Percentiles rank a stretch among this genome's conserved stretches.
Evolutionary conservation across 441 rosid species (phyloP).

Genomic region (Euphorbia neoarborescens): DNA sequence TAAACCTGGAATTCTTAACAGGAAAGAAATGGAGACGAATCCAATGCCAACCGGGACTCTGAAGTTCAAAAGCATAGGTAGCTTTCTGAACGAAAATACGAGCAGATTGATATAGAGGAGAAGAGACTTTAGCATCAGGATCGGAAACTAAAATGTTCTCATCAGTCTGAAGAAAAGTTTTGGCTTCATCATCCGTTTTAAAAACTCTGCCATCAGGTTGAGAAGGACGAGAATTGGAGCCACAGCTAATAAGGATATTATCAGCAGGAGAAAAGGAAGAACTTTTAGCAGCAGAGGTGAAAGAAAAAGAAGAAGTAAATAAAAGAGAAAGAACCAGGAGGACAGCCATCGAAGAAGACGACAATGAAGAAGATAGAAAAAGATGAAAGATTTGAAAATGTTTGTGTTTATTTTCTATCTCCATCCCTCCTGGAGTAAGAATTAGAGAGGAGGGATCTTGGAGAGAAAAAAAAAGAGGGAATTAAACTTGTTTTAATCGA

Average conservation of each 20-base stretch:
- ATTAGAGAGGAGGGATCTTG: conserved; percentile 4
- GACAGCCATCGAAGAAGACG: conserved; percentile 32
- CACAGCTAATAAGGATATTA: conserved; percentile 57
- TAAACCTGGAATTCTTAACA: conserved; percentile 31
- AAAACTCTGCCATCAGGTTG: conserved; percentile 57
- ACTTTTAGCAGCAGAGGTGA: background rate
- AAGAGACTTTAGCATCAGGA: conserved; percentile 45
- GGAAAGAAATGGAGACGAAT: conserved; percentile 65
- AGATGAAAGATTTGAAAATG: background rate
- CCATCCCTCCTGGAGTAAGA: conserved; percentile 64
- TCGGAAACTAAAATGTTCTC: conserved; percentile 44
- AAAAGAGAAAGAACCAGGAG: conserved; percentile 31
- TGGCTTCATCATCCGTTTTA: conserved; percentile 51
- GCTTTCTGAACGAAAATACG: conserved; percentile 53
- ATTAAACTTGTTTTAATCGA: background rate
- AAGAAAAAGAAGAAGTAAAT: background rate
- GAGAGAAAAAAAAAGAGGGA: background rate
- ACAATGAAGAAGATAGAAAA: conserved; percentile 25
- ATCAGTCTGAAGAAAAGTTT: conserved; percentile 36
- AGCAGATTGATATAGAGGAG: conserved; percentile 53
- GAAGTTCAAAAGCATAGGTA: conserved; percentile 41
- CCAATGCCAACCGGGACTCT: conserved; percentile 67
- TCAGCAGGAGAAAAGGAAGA: conserved; percentile 41
- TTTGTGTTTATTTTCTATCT: conserved; percentile 41
- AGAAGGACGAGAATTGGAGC: conserved; percentile 35